phyloP scores from a whole-genome alignment of 1,284 basidiomycete genomes.

The Tilletia horrida region DNA sequence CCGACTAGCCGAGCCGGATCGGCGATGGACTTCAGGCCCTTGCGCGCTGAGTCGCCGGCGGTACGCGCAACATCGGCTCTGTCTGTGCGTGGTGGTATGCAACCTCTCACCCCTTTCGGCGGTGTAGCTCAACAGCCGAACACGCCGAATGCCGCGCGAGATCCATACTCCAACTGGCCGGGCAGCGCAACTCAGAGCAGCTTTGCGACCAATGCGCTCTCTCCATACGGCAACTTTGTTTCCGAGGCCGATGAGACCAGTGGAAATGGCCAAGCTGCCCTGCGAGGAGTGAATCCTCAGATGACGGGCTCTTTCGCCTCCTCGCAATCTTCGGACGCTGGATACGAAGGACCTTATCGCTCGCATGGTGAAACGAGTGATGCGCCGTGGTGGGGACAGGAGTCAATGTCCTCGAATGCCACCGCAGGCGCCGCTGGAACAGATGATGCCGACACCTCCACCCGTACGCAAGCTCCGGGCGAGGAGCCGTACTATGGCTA shows the following conservation, averaged over 20 bases:
- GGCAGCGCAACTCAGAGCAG: constrained; percentile 15
- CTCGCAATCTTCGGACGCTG: constrained; percentile 8
- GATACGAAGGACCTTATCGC: constrained; percentile 17
- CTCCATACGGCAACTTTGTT: constrained; percentile 7
- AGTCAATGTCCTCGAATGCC: neutral
- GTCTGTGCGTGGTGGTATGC: neutral
- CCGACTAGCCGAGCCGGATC: constrained; percentile 38
- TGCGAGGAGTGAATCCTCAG: constrained; percentile 11
- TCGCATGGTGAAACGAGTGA: constrained; percentile 17
- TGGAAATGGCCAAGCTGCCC: neutral
- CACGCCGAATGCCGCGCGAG: constrained; percentile 7
- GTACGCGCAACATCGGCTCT: constrained; percentile 18
- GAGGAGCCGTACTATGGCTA: constrained; percentile 44
- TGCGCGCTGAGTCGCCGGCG: constrained; percentile 17
- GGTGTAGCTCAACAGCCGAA: neutral
- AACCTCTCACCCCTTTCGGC: neutral
- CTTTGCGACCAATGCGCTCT: neutral
- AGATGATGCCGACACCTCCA: constrained; percentile 20
- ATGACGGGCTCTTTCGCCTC: constrained; percentile 10
- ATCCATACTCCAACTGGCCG: constrained; percentile 36
- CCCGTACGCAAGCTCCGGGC: constrained; percentile 23
- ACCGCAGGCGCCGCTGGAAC: constrained; percentile 18
- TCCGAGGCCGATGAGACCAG: neutral
- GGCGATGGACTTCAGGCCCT: constrained; percentile 31
- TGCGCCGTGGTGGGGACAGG: constrained; percentile 11